phyloP scores from a whole-genome alignment of 768 basidiomycete species.

The Xanthoconium purpureum region DNA sequence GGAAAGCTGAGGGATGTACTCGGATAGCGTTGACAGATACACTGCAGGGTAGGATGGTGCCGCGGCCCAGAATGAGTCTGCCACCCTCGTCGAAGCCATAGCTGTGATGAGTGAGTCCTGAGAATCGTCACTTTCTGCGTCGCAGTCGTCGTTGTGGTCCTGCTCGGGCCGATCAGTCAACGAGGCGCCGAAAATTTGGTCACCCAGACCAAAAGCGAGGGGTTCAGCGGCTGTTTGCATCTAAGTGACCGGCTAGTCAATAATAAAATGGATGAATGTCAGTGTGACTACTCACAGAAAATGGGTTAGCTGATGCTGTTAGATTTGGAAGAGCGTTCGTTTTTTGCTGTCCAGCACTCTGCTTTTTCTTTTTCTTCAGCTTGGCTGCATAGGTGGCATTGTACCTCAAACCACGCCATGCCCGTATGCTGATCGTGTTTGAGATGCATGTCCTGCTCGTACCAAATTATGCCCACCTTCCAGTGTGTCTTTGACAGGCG shows the following conservation, averaged over 20 bases:
- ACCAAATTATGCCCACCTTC: slow-evolving; percentile 55
- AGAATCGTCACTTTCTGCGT: slow-evolving; percentile 37
- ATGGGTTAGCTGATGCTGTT: slow-evolving; percentile 56
- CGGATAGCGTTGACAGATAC: slow-evolving; percentile 72
- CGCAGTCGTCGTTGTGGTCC: slow-evolving; percentile 26
- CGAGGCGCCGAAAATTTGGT: slow-evolving; percentile 59
- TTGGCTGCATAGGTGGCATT: slow-evolving; percentile 76
- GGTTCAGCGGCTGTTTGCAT: slow-evolving; percentile 29
- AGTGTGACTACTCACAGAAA: slow-evolving; percentile 49
- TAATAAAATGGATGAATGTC: neutral
- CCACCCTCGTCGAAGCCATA: slow-evolving; percentile 50
- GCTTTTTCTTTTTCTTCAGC: slow-evolving; percentile 53
- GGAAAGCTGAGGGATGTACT: slow-evolving; percentile 62
- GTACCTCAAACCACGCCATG: slow-evolving; percentile 72
- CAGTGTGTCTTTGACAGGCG: slow-evolving; percentile 69
- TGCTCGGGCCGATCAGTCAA: slow-evolving; percentile 12
- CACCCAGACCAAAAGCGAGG: slow-evolving; percentile 53
- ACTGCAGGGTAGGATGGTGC: slow-evolving; percentile 64
- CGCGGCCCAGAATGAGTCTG: slow-evolving; percentile 62
- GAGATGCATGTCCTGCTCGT: slow-evolving; percentile 8
- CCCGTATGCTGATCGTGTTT: slow-evolving; percentile 57
- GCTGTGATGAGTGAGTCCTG: slow-evolving; percentile 56
- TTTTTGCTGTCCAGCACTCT: slow-evolving; percentile 39
- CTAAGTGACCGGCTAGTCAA: slow-evolving; percentile 11
- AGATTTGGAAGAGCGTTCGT: slow-evolving; percentile 27